Base-by-base conservation (phyloP, 208 protist species). In the Acanthamoeba healyi region DNA sequence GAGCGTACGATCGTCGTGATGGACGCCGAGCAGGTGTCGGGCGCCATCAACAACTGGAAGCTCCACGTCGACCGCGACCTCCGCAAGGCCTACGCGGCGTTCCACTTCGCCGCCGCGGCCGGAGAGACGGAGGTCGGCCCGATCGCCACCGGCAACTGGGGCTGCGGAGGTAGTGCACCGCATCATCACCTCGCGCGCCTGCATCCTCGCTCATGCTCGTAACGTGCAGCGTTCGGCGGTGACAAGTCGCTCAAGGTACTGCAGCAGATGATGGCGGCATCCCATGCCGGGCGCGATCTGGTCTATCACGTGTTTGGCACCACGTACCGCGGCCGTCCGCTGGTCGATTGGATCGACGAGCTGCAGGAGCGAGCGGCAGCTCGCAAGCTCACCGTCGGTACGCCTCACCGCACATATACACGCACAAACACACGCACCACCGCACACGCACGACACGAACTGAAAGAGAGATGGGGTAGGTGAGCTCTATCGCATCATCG, bases 101-200 rank as follows among this genome's bases (percentile, higher is more conserved):
- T 82, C 38, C 42, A 24, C 6, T 22, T 12, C 63, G 32, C 12
- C 63, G 63, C 7, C 63, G 49, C 61, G 9, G 61, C 61, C 61
- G 10, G 10, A 5, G n/a, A 82, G 17, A 82, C 7, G 12, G 26
- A 82, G 6, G 22, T 44, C 19, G 17, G 5, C 9, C 22, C 38
- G 12, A 51, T 82, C 14, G 72, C 72, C 72, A 82, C 72, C 19
- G 72, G 72, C 17, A 82, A 82, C 42, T 82, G 72, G 72, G 72
- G 72, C n/a, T 82, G 72, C 42, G 72, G 72, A 82, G 72, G 72
- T 82, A 54, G n/a, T n/a, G n/a, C n/a, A n/a, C n/a, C n/a, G n/a
- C n/a, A n/a, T n/a, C n/a, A n/a, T n/a, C n/a, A n/a, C n/a, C n/a
- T n/a, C n/a, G n/a, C n/a, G n/a, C n/a, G n/a, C n/a, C n/a, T n/a